phyloP scores from a whole-genome alignment of 805 yeast species.

The Wickerhamiella siamensis region DNA sequence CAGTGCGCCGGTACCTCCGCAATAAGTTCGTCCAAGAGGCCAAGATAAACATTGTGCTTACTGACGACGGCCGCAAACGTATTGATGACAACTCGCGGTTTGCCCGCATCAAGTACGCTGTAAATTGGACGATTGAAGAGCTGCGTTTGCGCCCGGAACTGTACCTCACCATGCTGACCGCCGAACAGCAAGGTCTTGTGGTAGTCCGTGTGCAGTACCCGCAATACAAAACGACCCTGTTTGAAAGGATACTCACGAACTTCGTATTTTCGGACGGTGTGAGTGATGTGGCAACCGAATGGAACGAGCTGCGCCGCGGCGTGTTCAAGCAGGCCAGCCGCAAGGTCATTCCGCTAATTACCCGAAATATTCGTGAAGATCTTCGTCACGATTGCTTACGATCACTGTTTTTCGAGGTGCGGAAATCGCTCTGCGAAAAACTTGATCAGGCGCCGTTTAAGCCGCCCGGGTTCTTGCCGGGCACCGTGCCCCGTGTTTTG shows the following conservation, averaged over 20 bases:
- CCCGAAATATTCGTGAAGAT: constrained; percentile 69
- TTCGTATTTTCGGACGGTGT: constrained; percentile 30
- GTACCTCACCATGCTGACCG: constrained; percentile 79
- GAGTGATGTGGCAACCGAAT: constrained; percentile 56
- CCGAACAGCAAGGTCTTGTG: constrained; percentile 66
- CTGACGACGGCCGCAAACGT: constrained; percentile 68
- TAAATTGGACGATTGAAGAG: constrained; percentile 64
- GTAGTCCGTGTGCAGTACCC: constrained; percentile 46
- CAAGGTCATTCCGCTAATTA: constrained; percentile 49
- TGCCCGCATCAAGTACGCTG: constrained; percentile 83
- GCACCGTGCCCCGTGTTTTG: constrained; percentile 73
- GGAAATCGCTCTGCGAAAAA: constrained; percentile 52
- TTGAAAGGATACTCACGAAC: constrained; percentile 18
- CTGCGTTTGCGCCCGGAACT: constrained; percentile 64
- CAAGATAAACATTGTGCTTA: constrained; percentile 54
- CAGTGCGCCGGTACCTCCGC: constrained; percentile 51
- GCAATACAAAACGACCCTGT: constrained; percentile 29
- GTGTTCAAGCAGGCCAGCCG: constrained; percentile 56
- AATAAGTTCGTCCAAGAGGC: constrained; percentile 48
- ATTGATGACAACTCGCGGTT: constrained; percentile 71
- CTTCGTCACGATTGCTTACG: constrained; percentile 65
- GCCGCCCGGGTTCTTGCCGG: constrained; percentile 62
- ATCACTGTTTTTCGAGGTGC: constrained; percentile 49
- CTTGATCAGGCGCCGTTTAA: constrained; percentile 89
- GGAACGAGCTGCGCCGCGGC: constrained; percentile 65